Percentiles rank a stretch among this genome's conserved stretches.
Evolutionary conservation across 1,139 yeast genomes (phyloP).

Genomic region (Saccharomycopsis hybrid): DNA sequence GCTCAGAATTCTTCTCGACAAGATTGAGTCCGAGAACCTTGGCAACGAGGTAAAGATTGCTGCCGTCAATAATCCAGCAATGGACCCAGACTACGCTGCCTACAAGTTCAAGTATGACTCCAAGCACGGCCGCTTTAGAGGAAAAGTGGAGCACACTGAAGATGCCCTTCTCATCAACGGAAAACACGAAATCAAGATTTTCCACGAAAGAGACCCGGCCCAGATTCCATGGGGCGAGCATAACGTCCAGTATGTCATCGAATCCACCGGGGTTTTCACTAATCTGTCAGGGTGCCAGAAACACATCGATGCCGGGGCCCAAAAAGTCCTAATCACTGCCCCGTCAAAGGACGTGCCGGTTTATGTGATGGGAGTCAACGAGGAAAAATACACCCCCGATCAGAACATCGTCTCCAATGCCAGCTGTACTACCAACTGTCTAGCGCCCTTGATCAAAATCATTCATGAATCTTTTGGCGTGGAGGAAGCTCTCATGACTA

Average conservation of each 20-base stretch:
- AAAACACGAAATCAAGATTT: conserved; percentile 51
- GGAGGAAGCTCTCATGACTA: conserved; percentile 86
- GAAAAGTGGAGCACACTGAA: conserved; percentile 29
- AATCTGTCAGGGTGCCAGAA: conserved; percentile 68
- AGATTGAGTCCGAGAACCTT: conserved; percentile 37
- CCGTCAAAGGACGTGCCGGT: conserved; percentile 86
- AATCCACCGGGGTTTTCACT: conserved; percentile 89
- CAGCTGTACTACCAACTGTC: conserved; percentile 87
- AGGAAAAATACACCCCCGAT: conserved; percentile 55
- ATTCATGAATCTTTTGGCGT: conserved; percentile 74
- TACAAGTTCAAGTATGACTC: conserved; percentile 56
- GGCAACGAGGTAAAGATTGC: conserved; percentile 36
- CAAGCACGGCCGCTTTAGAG: conserved; percentile 43
- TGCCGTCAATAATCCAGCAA: conserved; percentile 51
- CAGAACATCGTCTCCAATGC: conserved; percentile 77
- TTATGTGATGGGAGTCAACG: conserved; percentile 83
- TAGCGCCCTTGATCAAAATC: conserved; percentile 84
- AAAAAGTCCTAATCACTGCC: conserved; percentile 84
- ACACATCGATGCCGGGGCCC: conserved; percentile 82
- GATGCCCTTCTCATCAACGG: conserved; percentile 37
- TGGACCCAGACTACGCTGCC: conserved; percentile 51
- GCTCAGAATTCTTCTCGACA: conserved; percentile 42
- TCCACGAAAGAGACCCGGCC: conserved; percentile 75
- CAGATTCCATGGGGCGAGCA: conserved; percentile 75
- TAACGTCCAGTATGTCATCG: conserved; percentile 76